phyloP scores from a whole-genome alignment of 805 yeast genomes.

The Pichia rugopelliculosa region DNA sequence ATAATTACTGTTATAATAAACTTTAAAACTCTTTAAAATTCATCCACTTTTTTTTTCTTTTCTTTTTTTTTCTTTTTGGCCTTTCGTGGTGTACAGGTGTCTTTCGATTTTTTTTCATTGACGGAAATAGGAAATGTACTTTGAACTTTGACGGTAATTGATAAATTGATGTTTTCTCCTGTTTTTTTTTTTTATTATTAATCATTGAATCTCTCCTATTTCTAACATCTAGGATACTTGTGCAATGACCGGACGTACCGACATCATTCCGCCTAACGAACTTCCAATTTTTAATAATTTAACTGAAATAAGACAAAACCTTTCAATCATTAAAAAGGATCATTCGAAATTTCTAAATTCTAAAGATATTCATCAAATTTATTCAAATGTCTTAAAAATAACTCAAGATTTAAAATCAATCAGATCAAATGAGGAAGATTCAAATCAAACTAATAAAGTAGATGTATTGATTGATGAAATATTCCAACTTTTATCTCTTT shows the following conservation, averaged over 20 bases:
- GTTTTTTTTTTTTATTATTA: no score
- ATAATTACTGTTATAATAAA: no score
- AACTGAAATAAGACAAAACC: slow-evolving; percentile 33
- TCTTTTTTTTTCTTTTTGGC: no score
- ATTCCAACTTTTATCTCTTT: slow-evolving; percentile 77
- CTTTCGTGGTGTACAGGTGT: no score
- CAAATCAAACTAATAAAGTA: slow-evolving; percentile 39
- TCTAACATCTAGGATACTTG: no score
- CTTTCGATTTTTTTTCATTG: no score
- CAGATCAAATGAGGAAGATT: slow-evolving; percentile 27
- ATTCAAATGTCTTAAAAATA: slow-evolving; percentile 47
- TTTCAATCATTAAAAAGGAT: slow-evolving; percentile 51
- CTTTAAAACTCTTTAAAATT: no score
- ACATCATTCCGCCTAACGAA: slow-evolving; percentile 28
- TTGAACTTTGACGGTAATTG: no score
- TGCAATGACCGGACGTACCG: slow-evolving; percentile 11
- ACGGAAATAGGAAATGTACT: no score
- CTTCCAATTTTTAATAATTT: slow-evolving; percentile 32
- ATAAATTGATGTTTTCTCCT: no score
- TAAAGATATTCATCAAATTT: slow-evolving; percentile 54
- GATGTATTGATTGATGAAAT: slow-evolving; percentile 81
- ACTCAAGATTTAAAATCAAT: slow-evolving; percentile 47
- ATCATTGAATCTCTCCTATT: no score
- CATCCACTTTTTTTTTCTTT: no score
- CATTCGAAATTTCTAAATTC: slow-evolving; percentile 59